A percentile compares a stretch with the other conserved stretches of the same genome.
phyloP scores from a whole-genome alignment of 2,329 filamentous ascomycete species.

The Hymenoscyphus salicellus region DNA sequence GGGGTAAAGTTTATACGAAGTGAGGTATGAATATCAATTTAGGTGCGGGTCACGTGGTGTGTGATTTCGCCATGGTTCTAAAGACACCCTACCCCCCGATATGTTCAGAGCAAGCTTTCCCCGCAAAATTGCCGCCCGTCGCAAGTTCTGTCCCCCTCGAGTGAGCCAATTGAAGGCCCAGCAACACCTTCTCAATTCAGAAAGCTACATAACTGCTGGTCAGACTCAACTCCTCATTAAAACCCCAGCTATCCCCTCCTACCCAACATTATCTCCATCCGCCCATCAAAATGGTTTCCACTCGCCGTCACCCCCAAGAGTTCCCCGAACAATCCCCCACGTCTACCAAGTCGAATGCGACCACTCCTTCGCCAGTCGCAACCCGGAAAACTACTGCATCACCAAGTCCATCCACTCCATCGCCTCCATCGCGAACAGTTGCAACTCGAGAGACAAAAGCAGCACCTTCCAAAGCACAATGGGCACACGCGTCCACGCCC shows the following conservation, averaged over 20 bases:
- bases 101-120: background rate
- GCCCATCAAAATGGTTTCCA: slow-evolving; percentile 49
- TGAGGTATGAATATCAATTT: too few relatives aligned
- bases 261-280: background rate
- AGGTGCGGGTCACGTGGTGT: too few relatives aligned
- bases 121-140: background rate
- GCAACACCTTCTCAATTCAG: slow-evolving; percentile 5
- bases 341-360: slow-evolving; percentile 24
- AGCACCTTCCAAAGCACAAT: slow-evolving; percentile 36
- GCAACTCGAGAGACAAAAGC: slow-evolving; percentile 27
- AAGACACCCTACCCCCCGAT: too few relatives aligned
- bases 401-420: slow-evolving; percentile 18
- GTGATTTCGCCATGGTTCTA: too few relatives aligned
- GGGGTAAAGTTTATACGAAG: too few relatives aligned
- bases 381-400: slow-evolving; percentile 27
- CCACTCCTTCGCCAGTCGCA: slow-evolving; percentile 14
- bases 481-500: slow-evolving; percentile 60
- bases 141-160: too few relatives aligned
- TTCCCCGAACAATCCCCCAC: slow-evolving; percentile 41
- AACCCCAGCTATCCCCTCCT: background rate
- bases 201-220: background rate
- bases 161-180: too few relatives aligned
- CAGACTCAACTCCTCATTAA: background rate
- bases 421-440: slow-evolving; percentile 14
- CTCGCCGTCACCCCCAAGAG: slow-evolving; percentile 51